Percentiles rank a stretch among this genome's conserved stretches.
Evolutionary conservation across 129 eudicot genomes (phyloP).

Genomic region (Lactuca saligna): DNA sequence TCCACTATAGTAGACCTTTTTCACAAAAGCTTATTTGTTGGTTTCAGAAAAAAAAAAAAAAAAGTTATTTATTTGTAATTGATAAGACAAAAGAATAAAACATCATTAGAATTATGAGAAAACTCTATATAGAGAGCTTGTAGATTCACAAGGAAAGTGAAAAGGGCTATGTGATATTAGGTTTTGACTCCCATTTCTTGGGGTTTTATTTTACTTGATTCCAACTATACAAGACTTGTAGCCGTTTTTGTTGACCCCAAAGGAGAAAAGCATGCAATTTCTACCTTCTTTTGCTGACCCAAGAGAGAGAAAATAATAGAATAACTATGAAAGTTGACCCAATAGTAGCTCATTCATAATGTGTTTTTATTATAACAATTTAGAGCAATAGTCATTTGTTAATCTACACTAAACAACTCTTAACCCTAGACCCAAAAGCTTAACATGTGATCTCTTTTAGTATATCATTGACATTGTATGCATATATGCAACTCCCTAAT

Average conservation of each 20-base stretch:
- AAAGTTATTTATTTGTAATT: no score
- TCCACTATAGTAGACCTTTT: no score
- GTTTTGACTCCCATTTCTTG: not conserved
- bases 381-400: no score
- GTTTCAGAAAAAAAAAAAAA: no score
- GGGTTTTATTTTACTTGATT: not conserved
- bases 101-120: no score
- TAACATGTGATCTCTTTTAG: not conserved
- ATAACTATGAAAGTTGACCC: not conserved
- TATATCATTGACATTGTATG: not conserved
- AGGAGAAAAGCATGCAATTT: conserved; percentile 15
- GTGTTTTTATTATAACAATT: not conserved
- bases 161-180: no score
- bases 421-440: not conserved
- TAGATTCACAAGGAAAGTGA: no score
- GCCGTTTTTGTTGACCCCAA: conserved; percentile 26
- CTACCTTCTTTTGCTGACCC: conserved; percentile 29
- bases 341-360: not conserved
- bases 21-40: no score
- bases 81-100: no score
- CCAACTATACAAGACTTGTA: conserved; percentile 20
- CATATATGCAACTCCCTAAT: conserved; percentile 8
- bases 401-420: not conserved
- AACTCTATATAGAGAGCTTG: no score
- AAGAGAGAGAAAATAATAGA: not conserved